Base-by-base conservation (phyloP, 169 alveolate genomes). In the Cryptosporidium meleagridis region DNA sequence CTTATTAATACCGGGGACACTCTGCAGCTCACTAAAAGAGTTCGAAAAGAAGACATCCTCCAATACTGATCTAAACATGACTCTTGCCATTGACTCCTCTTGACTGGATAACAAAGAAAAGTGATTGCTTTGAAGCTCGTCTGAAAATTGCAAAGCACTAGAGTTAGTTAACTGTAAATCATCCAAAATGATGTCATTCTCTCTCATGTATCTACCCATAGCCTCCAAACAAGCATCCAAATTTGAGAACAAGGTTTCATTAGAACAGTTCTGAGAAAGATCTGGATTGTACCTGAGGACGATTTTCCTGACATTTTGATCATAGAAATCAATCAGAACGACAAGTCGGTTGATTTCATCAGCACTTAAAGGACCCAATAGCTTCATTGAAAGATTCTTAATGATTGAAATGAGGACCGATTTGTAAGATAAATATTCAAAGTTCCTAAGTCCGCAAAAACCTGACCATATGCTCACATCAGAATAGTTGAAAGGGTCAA, bases 241-340 rank as follows among this genome's bases (percentile, higher is more conserved):
- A 26, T 55, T 37, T 9, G 71, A n/a, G 26, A 73, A 73, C 1
- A 73, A 10, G 35, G 55, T 69, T 35, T 73, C 86, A 23, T n/a
- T 29, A 2, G 86, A 62, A 16, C 33, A 12, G 5, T 26, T 4
- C 0, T 70, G 16, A 23, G 45, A 1, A 10, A 52, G 29, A 5
- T 37, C 21, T 3, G 55, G 44, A 21, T 23, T 35, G 14, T 44
- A 10, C 16, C 31, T 37, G 23, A 59, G 52, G 4, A 73, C 35
- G 23, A 73, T 52, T 6, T 73, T 70, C 23, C 52, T 23, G 5
- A 73, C 23, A 14, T 55, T 73, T 41, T 53, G 59, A 33, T 73
- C 72, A 52, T 55, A 73, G 70, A 73, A 59, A 26, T 73, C 70
- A 9, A 73, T 35, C 9, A 73, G 12, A 2, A 73, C 44, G 7